These are phyloP conservation scores for Holtermannia corniformis DNA, from an alignment of 768 basidiomycete genomes.

Conservation along the genomic window DNA sequence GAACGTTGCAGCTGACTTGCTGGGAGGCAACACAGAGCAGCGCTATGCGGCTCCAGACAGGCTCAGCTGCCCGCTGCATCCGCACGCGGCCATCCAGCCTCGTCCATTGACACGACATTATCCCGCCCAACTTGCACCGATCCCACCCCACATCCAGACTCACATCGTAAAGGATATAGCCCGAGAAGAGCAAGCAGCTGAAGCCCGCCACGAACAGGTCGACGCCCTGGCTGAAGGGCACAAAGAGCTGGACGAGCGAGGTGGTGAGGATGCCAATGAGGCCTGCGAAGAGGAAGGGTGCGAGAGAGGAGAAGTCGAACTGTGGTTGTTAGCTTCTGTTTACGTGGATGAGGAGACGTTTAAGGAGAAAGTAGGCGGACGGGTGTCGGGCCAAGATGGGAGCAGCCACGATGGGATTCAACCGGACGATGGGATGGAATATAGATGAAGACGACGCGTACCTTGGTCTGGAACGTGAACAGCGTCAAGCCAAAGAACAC, in stretches of 20 bases:
- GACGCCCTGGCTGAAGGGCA: slow-evolving; percentile 73
- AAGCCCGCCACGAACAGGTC: slow-evolving; percentile 72
- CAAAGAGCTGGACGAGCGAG: slow-evolving; percentile 69
- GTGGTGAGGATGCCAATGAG: slow-evolving; percentile 72
- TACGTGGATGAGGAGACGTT: background rate
- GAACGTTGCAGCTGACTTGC: too few relatives aligned
- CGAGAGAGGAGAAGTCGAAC: slow-evolving; percentile 93
- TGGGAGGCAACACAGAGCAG: too few relatives aligned
- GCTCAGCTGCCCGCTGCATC: too few relatives aligned
- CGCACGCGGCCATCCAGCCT: too few relatives aligned
- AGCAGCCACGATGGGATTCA: background rate
- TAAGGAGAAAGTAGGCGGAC: background rate
- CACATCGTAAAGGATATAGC: slow-evolving; percentile 52
- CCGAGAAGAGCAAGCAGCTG: slow-evolving; percentile 75
- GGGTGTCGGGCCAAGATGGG: slow-evolving; percentile 2
- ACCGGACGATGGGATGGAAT: background rate
- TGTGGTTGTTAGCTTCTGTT: slow-evolving; percentile 26
- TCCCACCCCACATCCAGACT: background rate
- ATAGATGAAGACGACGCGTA: slow-evolving; percentile 33
- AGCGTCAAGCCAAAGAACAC: slow-evolving; percentile 88
- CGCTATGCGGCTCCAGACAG: too few relatives aligned
- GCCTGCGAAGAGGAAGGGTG: slow-evolving; percentile 77
- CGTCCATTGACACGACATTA: too few relatives aligned
- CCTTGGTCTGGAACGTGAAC: slow-evolving; percentile 92
- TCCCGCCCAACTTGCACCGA: too few relatives aligned